phyloP scores from a whole-genome alignment of 495 filamentous ascomycete species.

The Friedmanniomyces simplex region DNA sequence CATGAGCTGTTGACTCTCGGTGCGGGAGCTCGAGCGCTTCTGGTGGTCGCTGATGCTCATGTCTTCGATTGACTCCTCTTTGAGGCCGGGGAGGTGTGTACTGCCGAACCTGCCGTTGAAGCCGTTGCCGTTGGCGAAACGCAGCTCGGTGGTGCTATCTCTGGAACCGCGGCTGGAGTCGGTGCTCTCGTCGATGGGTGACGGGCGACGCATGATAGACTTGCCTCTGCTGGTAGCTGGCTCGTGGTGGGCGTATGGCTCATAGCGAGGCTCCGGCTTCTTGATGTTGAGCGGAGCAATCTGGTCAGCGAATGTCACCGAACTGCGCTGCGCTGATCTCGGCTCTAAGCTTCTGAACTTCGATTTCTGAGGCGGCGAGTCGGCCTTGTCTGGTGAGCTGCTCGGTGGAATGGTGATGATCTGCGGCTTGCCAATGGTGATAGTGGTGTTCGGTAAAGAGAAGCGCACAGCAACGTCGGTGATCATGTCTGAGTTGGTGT shows the following conservation, averaged over 20 bases:
- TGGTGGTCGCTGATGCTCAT: slow-evolving; percentile 26
- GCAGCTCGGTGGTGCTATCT: slow-evolving; percentile 18
- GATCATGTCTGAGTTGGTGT: slow-evolving; percentile 19
- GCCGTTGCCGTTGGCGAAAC: slow-evolving; percentile 12
- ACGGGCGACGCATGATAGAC: slow-evolving; percentile 11
- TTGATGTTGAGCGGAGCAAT: slow-evolving; percentile 18
- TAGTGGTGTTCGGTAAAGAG: slow-evolving; percentile 20
- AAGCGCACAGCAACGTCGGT: slow-evolving; percentile 24
- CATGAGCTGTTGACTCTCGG: slow-evolving; percentile 23
- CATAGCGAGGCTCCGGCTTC: slow-evolving; percentile 1
- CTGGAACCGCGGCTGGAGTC: slow-evolving; percentile 4
- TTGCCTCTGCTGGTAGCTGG: slow-evolving; percentile 1
- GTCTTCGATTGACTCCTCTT: slow-evolving; percentile 33
- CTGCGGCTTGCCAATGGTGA: slow-evolving; percentile 19
- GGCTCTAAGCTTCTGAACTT: not conserved
- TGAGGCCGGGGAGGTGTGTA: slow-evolving; percentile 29
- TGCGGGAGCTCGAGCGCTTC: slow-evolving; percentile 18
- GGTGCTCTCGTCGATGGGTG: slow-evolving; percentile 6
- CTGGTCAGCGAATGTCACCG: slow-evolving; percentile 19
- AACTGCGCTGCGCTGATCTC: slow-evolving; percentile 4
- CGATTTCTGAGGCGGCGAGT: slow-evolving; percentile 3
- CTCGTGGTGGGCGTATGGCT: not conserved
- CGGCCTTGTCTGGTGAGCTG: slow-evolving; percentile 12
- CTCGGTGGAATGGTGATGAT: slow-evolving; percentile 20
- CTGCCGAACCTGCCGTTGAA: slow-evolving; percentile 15